phyloP scores from a whole-genome alignment of 2,329 filamentous ascomycete genomes.

The Alternaria panax region DNA sequence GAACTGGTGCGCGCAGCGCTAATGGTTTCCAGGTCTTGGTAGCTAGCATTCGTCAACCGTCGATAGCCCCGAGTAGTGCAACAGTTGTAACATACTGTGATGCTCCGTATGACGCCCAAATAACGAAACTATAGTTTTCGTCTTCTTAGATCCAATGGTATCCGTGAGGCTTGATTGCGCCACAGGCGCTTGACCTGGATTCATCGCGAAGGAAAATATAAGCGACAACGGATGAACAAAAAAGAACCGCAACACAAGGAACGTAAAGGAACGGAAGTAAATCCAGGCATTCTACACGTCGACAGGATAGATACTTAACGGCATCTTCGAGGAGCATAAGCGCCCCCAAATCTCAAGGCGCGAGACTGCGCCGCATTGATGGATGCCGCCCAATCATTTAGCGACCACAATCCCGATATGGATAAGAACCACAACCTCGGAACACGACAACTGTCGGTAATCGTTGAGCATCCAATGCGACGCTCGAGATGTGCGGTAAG shows the following conservation, averaged over 20 bases:
- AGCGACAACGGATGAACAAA: background rate
- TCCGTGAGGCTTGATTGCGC: background rate
- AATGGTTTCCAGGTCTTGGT: constrained; percentile 27
- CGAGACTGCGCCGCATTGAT: constrained; percentile 12
- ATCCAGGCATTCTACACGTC: constrained; percentile 3
- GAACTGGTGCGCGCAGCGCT: constrained; percentile 22
- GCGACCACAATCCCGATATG: constrained; percentile 7
- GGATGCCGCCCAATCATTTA: constrained; percentile 10
- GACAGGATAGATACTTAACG: constrained; percentile 14
- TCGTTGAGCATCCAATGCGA: constrained; percentile 4
- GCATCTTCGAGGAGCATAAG: constrained; percentile 5
- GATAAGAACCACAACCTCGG: background rate
- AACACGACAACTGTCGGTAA: background rate
- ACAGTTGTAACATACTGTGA: background rate
- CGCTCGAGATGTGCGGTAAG: constrained; percentile 2
- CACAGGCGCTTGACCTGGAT: background rate
- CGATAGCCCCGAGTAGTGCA: too few relatives aligned
- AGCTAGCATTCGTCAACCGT: background rate
- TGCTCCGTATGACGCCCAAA: background rate
- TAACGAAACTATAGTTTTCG: background rate
- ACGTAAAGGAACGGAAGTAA: background rate
- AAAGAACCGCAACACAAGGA: background rate
- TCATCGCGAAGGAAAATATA: background rate
- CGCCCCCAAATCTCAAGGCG: constrained; percentile 13
- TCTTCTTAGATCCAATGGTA: background rate